Percentiles rank a stretch among this genome's conserved stretches.
Evolutionary conservation across 2,329 filamentous ascomycete species (phyloP).

Genomic region (Epichloe baconii): DNA sequence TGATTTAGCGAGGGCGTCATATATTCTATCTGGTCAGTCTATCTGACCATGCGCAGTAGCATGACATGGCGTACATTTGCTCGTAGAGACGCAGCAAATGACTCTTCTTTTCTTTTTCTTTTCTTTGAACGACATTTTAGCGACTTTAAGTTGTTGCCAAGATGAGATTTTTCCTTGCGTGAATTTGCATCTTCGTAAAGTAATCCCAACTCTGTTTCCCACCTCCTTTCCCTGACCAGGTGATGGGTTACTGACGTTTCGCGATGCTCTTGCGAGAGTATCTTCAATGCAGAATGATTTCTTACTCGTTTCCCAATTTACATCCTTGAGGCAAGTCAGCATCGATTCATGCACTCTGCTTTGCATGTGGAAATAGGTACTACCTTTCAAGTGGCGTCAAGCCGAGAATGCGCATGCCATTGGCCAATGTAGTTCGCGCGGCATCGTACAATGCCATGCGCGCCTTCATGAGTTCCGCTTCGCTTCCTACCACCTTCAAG

Average conservation of each 20-base stretch:
- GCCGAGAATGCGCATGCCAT: conserved; percentile 73
- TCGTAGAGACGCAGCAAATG: too few species aligned
- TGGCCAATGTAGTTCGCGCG: conserved; percentile 61
- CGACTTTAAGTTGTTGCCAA: too few species aligned
- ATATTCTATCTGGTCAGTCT: too few species aligned
- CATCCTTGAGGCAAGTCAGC: conserved; percentile 4
- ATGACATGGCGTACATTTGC: too few species aligned
- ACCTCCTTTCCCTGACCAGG: neutral
- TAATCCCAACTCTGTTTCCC: too few species aligned
- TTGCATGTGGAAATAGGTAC: neutral
- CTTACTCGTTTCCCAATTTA: neutral
- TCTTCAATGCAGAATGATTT: too few species aligned
- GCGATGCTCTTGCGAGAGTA: neutral
- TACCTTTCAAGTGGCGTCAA: conserved; percentile 58
- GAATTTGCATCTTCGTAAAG: too few species aligned
- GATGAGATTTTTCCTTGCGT: too few species aligned
- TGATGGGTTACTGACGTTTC: neutral
- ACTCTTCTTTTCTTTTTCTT: too few species aligned
- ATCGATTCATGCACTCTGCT: neutral
- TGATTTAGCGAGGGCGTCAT: too few species aligned
- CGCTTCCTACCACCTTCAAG: conserved; percentile 68
- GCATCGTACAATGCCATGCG: conserved; percentile 50
- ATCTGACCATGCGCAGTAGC: too few species aligned
- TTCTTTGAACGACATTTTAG: too few species aligned
- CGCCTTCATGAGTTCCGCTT: conserved; percentile 51